phyloP scores from a whole-genome alignment of 805 yeast species.

The Torulaspora quercuum region DNA sequence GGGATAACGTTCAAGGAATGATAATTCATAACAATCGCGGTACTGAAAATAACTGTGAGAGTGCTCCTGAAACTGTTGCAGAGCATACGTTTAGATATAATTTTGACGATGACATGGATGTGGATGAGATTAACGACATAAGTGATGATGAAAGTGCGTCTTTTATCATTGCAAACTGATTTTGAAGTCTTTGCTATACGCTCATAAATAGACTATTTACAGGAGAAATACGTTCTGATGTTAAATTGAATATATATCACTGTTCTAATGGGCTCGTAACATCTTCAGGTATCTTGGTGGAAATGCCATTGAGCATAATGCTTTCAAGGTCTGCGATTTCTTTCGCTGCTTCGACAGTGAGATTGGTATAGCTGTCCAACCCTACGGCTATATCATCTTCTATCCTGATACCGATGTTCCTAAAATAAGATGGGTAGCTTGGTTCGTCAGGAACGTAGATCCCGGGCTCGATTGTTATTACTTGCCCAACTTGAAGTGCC shows the following conservation, averaged over 20 bases:
- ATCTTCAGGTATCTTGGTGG: conserved; percentile 47
- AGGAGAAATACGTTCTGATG: no score
- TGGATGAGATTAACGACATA: conserved; percentile 19
- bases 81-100: background rate
- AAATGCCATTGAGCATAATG: conserved; percentile 57
- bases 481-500: conserved; percentile 63
- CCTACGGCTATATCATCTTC: conserved; percentile 93
- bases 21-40: conserved; percentile 14
- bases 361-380: conserved; percentile 47
- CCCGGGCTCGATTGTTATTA: conserved; percentile 94
- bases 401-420: conserved; percentile 88
- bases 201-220: no score
- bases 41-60: background rate
- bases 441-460: conserved; percentile 74
- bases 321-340: conserved; percentile 79
- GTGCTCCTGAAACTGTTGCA: background rate
- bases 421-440: conserved; percentile 72
- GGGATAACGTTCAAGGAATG: conserved; percentile 15
- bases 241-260: no score
- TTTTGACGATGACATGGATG: conserved; percentile 18
- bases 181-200: no score
- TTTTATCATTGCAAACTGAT: no score
- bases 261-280: conserved; percentile 35
- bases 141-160: conserved; percentile 20
- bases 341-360: conserved; percentile 82